phyloP scores from a whole-genome alignment of 345 rosid genomes.

The Anastatica hierochuntica region DNA sequence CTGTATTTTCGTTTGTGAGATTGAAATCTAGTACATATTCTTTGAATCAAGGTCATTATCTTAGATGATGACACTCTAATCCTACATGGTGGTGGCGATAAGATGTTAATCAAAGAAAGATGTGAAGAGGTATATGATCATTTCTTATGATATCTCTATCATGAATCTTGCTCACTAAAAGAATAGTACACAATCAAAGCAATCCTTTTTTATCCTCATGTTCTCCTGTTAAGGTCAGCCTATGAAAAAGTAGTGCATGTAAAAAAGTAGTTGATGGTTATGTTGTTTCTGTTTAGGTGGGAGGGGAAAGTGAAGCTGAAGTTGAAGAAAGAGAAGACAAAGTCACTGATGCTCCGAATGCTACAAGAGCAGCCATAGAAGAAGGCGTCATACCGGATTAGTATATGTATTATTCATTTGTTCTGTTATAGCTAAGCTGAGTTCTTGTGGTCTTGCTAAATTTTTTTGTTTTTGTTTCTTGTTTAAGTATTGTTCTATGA shows the following conservation, averaged over 20 bases:
- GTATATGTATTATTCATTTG: too few species aligned
- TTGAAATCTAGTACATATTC: slow-evolving; percentile 2
- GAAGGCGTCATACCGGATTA: too few species aligned
- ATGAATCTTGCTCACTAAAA: not conserved
- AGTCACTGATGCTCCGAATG: too few species aligned
- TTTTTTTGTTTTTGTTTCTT: too few species aligned
- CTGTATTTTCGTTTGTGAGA: not conserved
- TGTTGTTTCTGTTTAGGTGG: slow-evolving; percentile 47
- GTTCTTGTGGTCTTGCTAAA: too few species aligned
- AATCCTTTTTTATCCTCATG: not conserved
- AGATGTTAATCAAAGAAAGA: slow-evolving; percentile 78
- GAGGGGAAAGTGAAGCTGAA: slow-evolving; percentile 86
- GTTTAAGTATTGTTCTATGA: too few species aligned
- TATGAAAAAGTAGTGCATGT: slow-evolving; percentile 33
- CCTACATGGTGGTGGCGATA: slow-evolving; percentile 85
- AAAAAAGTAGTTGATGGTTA: not conserved
- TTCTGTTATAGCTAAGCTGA: too few species aligned
- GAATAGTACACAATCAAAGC: not conserved
- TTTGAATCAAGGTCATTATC: slow-evolving; percentile 44
- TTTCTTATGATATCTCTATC: not conserved
- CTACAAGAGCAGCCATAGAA: too few species aligned
- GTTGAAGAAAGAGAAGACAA: too few species aligned
- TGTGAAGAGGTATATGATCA: slow-evolving; percentile 62
- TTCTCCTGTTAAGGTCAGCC: slow-evolving; percentile 53
- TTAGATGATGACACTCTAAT: slow-evolving; percentile 72